phyloP scores from a whole-genome alignment of 352 stramenopile genomes.

The Globisporangium barbulae region DNA sequence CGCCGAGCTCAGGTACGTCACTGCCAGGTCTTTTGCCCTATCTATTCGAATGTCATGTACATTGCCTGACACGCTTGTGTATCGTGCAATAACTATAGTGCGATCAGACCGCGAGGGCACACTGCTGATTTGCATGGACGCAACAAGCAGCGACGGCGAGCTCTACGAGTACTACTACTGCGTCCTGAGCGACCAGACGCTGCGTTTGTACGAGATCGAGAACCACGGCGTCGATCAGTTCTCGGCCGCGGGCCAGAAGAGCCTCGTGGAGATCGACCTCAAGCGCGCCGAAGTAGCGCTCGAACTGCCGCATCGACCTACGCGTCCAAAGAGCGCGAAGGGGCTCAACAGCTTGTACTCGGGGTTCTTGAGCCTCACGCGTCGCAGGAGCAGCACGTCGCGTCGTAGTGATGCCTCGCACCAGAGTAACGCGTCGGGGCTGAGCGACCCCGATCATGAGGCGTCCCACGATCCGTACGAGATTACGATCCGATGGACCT shows the following conservation, averaged over 20 bases:
- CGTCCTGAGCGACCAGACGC: constrained; percentile 26
- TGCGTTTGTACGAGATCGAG: constrained; percentile 31
- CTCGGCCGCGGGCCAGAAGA: constrained; percentile 1
- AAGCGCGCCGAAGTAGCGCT: constrained; percentile 31
- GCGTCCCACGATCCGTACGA: constrained; percentile 14
- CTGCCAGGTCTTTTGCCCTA: neutral
- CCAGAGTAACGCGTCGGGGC: constrained; percentile 3
- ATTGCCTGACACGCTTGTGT: neutral
- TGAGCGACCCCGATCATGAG: constrained; percentile 16
- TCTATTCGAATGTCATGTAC: neutral
- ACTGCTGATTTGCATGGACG: constrained; percentile 23
- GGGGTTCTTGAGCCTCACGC: constrained; percentile 10
- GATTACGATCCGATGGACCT: constrained; percentile 17
- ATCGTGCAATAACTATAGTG: constrained; percentile 15
- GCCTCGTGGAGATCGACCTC: constrained; percentile 39
- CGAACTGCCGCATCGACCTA: constrained; percentile 22
- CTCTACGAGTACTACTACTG: constrained; percentile 39
- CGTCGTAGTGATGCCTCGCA: constrained; percentile 10
- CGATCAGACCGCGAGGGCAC: constrained; percentile 27
- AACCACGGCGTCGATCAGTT: constrained; percentile 6
- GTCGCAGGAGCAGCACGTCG: constrained; percentile 10
- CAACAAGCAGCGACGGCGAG: constrained; percentile 4
- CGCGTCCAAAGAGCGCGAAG: constrained; percentile 5
- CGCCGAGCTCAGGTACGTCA: constrained; percentile 10
- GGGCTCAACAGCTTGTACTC: constrained; percentile 7